Evolutionary conservation across 2,329 filamentous ascomycete genomes (phyloP), one percentile per base, ranked within the genome.

Genomic region (Pseudogymnoascus sp.): DNA sequence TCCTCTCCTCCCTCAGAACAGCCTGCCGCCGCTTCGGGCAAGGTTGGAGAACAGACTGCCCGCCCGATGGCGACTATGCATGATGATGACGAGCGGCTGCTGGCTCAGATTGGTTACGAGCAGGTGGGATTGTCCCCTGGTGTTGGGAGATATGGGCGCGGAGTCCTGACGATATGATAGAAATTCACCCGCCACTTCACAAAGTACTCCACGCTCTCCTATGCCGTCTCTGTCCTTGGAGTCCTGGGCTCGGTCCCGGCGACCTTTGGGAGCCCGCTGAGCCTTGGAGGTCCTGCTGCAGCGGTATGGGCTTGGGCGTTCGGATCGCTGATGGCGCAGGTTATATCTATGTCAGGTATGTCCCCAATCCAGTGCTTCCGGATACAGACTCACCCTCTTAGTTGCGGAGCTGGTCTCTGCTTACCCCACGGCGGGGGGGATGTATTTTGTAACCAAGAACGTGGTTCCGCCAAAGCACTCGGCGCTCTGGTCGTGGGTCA

Each of bases 361-460:
- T 18, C 7, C 33, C 64, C 66, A 28, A 28, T n/a, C 47, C 15
- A 9, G 12, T 57, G 11, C 7, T 58, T 3, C 15, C 6, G 15
- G 6, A 18, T 7, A 18, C 18, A 7, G 5, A 2, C 22, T 39
- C 12, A 60, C 9, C 7, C 1, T 60, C 28, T 12, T 50, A 79
- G 84, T 87, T n/a, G 80, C 84, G 43, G 84, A 87, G 71, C 72
- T 87, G 59, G 83, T 86, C 28, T 86, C 83, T 6, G 84, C 83
- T 33, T 87, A 87, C 72, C 84, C 84, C 35, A 87, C 84, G 1
- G 83, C 83, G 2, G 84, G 84, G 18, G 84, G 84, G 2, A 86
- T 87, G 82, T 87, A 87, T 71, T 87, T 86, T 69, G 83, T 86
- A 35, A 85, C 82, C 8, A 86, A 86, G 67, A 80, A 84, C 68